A percentile compares a stretch with the other conserved stretches of the same genome.
These are phyloP conservation scores for Umbelopsis ramanniana DNA, from an alignment of 192 early-diverging fungal genomes.

Conservation along the genomic window DNA sequence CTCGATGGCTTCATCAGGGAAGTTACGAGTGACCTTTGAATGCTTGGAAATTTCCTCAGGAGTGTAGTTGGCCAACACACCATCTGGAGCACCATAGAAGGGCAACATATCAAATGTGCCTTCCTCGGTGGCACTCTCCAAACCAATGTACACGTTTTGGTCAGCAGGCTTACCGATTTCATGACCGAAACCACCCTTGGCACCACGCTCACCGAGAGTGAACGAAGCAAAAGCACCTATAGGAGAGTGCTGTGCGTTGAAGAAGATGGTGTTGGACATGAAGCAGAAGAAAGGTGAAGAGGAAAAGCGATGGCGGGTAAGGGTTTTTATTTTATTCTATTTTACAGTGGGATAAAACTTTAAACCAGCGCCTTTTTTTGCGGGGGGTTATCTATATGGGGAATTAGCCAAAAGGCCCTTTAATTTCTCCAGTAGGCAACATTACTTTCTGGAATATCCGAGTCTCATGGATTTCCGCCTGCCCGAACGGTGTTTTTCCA, in stretches of 20 bases:
- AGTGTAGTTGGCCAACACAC: constrained; percentile 22
- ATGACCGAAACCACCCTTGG: constrained; percentile 26
- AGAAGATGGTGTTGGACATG: constrained; percentile 22
- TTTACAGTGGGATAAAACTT: not conserved
- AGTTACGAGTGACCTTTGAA: not conserved
- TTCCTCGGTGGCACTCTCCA: not conserved
- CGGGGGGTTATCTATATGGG: not conserved
- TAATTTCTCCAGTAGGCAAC: not conserved
- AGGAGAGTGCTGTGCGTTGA: constrained; percentile 35
- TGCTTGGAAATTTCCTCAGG: not conserved
- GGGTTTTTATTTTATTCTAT: too few species aligned
- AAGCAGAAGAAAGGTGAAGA: not conserved
- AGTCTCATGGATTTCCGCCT: constrained; percentile 3
- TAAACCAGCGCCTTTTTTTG: not conserved
- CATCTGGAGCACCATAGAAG: constrained; percentile 24
- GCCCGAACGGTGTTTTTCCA: not conserved
- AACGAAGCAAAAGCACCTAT: constrained; percentile 33
- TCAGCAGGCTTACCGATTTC: constrained; percentile 25
- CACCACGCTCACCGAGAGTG: constrained; percentile 22
- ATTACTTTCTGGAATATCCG: constrained; percentile 15
- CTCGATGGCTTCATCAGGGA: constrained; percentile 14
- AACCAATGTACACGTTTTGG: constrained; percentile 32
- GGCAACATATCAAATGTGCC: constrained; percentile 25
- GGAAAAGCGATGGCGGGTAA: too few species aligned
- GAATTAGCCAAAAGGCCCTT: not conserved